Evolutionary conservation across 495 filamentous ascomycete genomes (phyloP).

Genomic region (Hypomontagnella monticulosa): DNA sequence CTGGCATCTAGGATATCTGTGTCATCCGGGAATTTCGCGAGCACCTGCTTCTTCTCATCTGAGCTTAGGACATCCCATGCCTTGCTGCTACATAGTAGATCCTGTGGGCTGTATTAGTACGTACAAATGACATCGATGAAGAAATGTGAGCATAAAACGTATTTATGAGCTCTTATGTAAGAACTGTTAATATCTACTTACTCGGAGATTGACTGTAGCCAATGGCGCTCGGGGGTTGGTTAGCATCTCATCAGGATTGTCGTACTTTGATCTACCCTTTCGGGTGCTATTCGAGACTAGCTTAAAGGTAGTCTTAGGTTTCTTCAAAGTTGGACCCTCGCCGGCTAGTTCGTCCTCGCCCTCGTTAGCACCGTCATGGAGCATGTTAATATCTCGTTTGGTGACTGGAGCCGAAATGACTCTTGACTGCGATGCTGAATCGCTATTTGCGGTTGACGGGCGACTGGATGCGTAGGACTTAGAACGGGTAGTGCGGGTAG

Average conservation of each 20-base stretch:
- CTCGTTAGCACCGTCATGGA: slow-evolving; percentile 31
- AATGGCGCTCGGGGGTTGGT: slow-evolving; percentile 66
- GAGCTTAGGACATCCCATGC: slow-evolving; percentile 68
- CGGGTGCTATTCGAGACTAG: slow-evolving; percentile 4
- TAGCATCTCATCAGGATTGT: slow-evolving; percentile 50
- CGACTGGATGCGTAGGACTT: slow-evolving; percentile 15
- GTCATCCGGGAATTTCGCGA: slow-evolving; percentile 65
- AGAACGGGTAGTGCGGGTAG: slow-evolving; percentile 9
- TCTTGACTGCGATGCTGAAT: background rate
- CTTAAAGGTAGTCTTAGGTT: slow-evolving; percentile 17
- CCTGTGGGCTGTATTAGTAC: slow-evolving; percentile 49
- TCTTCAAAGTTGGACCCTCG: slow-evolving; percentile 26
- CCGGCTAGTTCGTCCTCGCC: slow-evolving; percentile 19
- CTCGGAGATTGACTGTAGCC: slow-evolving; percentile 64
- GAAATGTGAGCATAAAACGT: background rate
- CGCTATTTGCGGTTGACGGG: slow-evolving; percentile 26
- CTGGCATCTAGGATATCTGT: slow-evolving; percentile 46
- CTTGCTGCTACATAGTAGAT: slow-evolving; percentile 62
- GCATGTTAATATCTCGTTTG: slow-evolving; percentile 27
- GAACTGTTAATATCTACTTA: slow-evolving; percentile 45
- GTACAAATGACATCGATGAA: background rate
- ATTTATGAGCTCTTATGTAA: too few relatives aligned
- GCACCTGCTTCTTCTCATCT: slow-evolving; percentile 64
- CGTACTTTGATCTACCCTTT: slow-evolving; percentile 40
- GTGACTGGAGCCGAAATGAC: slow-evolving; percentile 7